phyloP scores from a whole-genome alignment of 2,329 filamentous ascomycete genomes.

The Penicillium sp. region DNA sequence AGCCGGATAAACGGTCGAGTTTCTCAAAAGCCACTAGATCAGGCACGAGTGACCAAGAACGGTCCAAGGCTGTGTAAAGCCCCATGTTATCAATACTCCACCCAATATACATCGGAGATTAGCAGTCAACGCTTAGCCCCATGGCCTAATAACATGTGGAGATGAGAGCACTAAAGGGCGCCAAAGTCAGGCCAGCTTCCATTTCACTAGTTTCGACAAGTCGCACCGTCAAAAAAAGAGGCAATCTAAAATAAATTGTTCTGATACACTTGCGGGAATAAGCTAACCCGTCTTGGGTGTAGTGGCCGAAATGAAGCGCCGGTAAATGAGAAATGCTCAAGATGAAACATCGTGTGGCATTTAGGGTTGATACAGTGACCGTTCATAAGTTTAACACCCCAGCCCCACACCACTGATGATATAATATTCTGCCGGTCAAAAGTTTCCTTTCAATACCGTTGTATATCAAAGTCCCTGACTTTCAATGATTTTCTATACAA shows the following conservation, averaged over 20 bases:
- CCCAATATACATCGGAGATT: slow-evolving; percentile 2
- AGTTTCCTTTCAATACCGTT: no score
- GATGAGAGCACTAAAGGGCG: slow-evolving; percentile 5
- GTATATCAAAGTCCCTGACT: no score
- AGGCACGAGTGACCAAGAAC: slow-evolving; percentile 7
- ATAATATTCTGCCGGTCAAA: no score
- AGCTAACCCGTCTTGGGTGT: slow-evolving; percentile 16
- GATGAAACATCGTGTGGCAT: slow-evolving; percentile 24
- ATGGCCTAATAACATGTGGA: slow-evolving; percentile 4
- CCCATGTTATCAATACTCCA: slow-evolving; percentile 10
- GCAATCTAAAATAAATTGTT: slow-evolving; percentile 17
- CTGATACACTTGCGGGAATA: slow-evolving; percentile 14
- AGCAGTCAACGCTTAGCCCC: not conserved
- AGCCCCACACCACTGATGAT: no score
- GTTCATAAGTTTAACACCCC: no score
- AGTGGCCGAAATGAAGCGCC: slow-evolving; percentile 13
- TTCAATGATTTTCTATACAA: no score
- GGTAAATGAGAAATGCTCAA: slow-evolving; percentile 20
- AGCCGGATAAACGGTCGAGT: slow-evolving; percentile 2
- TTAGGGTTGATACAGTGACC: slow-evolving; percentile 7
- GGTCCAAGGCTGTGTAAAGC: slow-evolving; percentile 1
- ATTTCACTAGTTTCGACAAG: not conserved
- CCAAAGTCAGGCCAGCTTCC: slow-evolving; percentile 12
- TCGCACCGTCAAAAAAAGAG: slow-evolving; percentile 9
- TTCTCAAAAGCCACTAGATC: slow-evolving; percentile 7